Evolutionary conservation across 805 yeast genomes (phyloP), one percentile per base, ranked within the genome.

Genomic region (Candida rishiriensis): DNA sequence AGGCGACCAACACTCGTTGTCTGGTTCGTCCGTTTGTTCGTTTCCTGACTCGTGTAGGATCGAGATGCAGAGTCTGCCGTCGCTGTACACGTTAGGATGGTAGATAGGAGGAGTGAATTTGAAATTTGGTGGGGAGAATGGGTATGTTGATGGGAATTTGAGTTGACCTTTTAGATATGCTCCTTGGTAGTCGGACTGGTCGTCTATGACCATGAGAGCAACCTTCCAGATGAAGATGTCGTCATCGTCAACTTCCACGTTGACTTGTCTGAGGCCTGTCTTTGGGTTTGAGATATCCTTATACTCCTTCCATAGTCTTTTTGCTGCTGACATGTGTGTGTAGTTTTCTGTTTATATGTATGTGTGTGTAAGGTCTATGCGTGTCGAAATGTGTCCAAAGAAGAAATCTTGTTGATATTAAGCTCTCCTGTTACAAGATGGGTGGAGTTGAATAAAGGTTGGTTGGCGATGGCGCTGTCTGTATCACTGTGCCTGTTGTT

Each of bases 41-140:
- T 52, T 48, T 18, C 96, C 97, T 10, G 90, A 85, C 51, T 85
- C 87, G 65, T 91, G 98, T 47, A 91, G 72, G 50, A 91, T 91
- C 39, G 97, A 88, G 47, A 91, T 90, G 71, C 99, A 91, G 38
- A 93, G 73, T 57, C 95, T 71, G 18, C 99, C 98, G 66, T 91
- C 97, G 46, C 87, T 79, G 68, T 93, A 91, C 41, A 91, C 96
- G 63, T 91, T 93, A 28, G 99, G 99, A 61, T 91, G 99, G 67
- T 84, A 91, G 54, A 91, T 88, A 36, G 97, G 86, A 13, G 97
- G 97, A 3, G 95, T 85, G 71, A 91, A 91, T 56, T 95, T 76
- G 70, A 90, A 93, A 35, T 83, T 81, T 36, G 98, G 99, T 18
- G 99, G 99, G 14, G 88, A 72, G 62, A 78, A 93, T 3, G 98